Conservation (phyloP, 805 yeast genomes). For the Clavispora phyllophila region DNA sequence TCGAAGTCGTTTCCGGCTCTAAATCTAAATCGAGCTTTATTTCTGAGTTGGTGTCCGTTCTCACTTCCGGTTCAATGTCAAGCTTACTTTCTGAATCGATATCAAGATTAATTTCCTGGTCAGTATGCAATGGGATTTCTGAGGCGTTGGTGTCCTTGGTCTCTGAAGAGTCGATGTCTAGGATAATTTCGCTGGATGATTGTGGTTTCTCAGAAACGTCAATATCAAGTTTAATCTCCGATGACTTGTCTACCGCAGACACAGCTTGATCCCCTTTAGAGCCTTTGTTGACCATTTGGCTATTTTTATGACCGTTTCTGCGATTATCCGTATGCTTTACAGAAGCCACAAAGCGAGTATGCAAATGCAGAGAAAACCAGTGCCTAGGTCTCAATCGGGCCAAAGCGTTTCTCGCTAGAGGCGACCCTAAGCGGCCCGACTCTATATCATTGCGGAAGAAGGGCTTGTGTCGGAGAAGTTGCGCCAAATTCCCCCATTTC, state of each 20-base stretch:
- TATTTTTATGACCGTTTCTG: neutral
- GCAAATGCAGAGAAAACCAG: conserved; percentile 92
- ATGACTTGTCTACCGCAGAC: neutral
- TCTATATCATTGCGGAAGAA: conserved; percentile 63
- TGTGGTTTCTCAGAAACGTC: conserved; percentile 3
- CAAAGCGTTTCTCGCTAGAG: conserved; percentile 55
- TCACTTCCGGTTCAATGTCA: neutral
- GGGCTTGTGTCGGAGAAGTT: conserved; percentile 55
- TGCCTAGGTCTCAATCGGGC: conserved; percentile 50
- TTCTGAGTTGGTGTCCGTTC: neutral
- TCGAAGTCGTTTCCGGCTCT: neutral
- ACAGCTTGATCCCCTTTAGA: neutral
- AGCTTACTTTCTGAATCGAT: neutral
- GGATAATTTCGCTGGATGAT: neutral
- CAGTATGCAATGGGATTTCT: neutral
- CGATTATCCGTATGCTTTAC: conserved; percentile 34
- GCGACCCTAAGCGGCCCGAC: conserved; percentile 63
- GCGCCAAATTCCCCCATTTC: conserved; percentile 51
- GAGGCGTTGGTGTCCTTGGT: neutral
- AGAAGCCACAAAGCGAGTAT: conserved; percentile 62
- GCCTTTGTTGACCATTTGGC: too few relatives aligned
- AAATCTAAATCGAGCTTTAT: neutral
- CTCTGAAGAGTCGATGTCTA: neutral
- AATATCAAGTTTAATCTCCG: conserved; percentile 2
- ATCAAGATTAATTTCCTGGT: neutral